Evolutionary conservation across 2,329 filamentous ascomycete genomes (phyloP), one percentile per base, ranked within the genome.

Genomic region (Colletotrichum truncatum): DNA sequence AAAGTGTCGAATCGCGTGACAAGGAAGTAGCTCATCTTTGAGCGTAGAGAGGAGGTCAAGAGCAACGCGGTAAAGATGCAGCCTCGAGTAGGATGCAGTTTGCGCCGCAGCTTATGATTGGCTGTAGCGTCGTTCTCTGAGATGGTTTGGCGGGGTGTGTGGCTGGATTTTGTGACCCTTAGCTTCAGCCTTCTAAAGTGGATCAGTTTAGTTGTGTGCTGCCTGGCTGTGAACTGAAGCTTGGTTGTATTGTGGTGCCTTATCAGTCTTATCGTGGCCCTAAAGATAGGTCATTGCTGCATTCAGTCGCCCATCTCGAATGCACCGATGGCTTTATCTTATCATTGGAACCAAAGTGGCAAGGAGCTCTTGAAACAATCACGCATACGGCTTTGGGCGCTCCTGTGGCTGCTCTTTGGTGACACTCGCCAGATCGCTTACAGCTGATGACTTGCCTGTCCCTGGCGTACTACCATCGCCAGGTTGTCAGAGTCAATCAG

Each of bases 81-180:
- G 57, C 41, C 58, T 63, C 36, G 23, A 61, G 56, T 32, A 39
- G 61, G 57, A 63, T 63, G 63, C 62, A 48, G 63, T 66, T 63
- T 66, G 51, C 63, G 58, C 36, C 38, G 51, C 63, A 63, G 43
- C 49, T 62, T 45, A 26, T 66, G 63, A 66, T 66, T 66, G 63
- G 63, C 14, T 25, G 36, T n/a, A 12, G 16, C 34, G 49, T 9
- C 43, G 46, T 14, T 56, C 8, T 18, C 23, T 28, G 43, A 21
- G 57, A 23, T 45, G 58, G 49, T 56, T 63, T 63, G 63, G 63
- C 63, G 63, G 63, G 49, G 63, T 55, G 49, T 46, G 32, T 39
- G 34, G 49, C 57, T 65, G 48, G 32, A 34, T 38, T 16, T 28
- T n/a, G 39, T 16, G 18, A 21, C 39, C 6, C 16, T n/a, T 32